These are phyloP conservation scores for Pyrenophora teres DNA, from an alignment of 2,329 filamentous ascomycete species.

Conservation along the genomic window DNA sequence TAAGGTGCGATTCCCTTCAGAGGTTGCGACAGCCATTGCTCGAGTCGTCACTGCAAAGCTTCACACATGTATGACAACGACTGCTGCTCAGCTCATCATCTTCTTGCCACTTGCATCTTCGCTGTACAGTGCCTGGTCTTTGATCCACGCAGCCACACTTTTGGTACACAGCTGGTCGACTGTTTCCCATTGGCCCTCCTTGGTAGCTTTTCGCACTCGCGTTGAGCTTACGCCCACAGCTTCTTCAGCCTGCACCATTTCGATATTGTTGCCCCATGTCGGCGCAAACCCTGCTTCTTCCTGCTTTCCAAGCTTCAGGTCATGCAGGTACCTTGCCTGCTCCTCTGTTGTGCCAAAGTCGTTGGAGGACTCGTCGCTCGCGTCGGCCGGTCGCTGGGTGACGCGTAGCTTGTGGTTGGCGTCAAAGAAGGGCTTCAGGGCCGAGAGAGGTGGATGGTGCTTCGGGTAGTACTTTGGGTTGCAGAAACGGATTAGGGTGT, in stretches of 20 bases:
- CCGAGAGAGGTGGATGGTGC: constrained; percentile 54
- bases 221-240: constrained; percentile 62
- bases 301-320: constrained; percentile 55
- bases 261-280: constrained; percentile 65
- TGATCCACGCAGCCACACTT: constrained; percentile 63
- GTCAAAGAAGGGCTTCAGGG: constrained; percentile 67
- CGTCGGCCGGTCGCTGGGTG: constrained; percentile 59
- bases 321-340: constrained; percentile 61
- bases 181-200: constrained; percentile 51
- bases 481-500: constrained; percentile 74
- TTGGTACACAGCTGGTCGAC: constrained; percentile 61
- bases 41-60: too few species aligned
- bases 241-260: constrained; percentile 60
- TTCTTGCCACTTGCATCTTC: constrained; percentile 45
- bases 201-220: constrained; percentile 63
- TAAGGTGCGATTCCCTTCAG: neutral
- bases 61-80: too few species aligned
- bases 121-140: constrained; percentile 61
- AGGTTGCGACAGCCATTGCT: too few species aligned
- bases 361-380: constrained; percentile 51
- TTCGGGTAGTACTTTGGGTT: constrained; percentile 71
- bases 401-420: constrained; percentile 64
- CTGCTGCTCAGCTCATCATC: constrained; percentile 39
- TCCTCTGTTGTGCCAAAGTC: constrained; percentile 63
- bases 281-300: constrained; percentile 59